These are phyloP conservation scores for Candida endomychidarum DNA, from an alignment of 805 yeast genomes.

Conservation along the genomic window DNA sequence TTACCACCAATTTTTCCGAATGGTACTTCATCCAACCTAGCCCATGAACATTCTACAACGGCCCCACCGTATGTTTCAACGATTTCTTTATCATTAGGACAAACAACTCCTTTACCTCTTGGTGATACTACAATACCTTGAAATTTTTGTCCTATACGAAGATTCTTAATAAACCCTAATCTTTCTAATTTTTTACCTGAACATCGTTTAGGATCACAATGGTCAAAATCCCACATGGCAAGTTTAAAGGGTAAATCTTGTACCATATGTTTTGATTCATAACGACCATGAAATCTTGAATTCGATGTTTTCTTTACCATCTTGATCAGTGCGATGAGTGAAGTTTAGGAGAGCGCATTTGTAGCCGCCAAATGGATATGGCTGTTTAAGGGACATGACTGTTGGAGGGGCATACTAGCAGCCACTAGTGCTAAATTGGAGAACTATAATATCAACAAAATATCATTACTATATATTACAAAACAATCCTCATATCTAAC, in stretches of 20 bases:
- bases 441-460: no score
- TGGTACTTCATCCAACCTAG: constrained; percentile 95
- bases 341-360: no score
- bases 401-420: no score
- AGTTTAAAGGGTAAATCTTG: constrained; percentile 61
- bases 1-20: constrained; percentile 89
- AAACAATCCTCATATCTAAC: constrained; percentile 5
- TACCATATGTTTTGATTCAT: constrained; percentile 24
- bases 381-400: no score
- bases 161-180: constrained; percentile 72
- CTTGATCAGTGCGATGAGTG: background rate
- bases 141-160: constrained; percentile 92
- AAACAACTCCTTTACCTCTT: constrained; percentile 84
- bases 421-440: no score
- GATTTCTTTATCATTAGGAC: constrained; percentile 78
- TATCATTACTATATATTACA: constrained; percentile 7
- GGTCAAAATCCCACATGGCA: constrained; percentile 99
- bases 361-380: no score
- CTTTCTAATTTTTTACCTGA: constrained; percentile 93
- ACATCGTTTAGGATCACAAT: constrained; percentile 97
- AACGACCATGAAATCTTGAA: constrained; percentile 48
- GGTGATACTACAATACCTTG: constrained; percentile 91
- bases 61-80: constrained; percentile 89
- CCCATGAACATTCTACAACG: constrained; percentile 99
- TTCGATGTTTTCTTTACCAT: constrained; percentile 15